Percentiles rank a stretch among this genome's conserved stretches.
Evolutionary conservation across 1,284 basidiomycete genomes (phyloP).

Genomic region (Apiotrichum gracile): DNA sequence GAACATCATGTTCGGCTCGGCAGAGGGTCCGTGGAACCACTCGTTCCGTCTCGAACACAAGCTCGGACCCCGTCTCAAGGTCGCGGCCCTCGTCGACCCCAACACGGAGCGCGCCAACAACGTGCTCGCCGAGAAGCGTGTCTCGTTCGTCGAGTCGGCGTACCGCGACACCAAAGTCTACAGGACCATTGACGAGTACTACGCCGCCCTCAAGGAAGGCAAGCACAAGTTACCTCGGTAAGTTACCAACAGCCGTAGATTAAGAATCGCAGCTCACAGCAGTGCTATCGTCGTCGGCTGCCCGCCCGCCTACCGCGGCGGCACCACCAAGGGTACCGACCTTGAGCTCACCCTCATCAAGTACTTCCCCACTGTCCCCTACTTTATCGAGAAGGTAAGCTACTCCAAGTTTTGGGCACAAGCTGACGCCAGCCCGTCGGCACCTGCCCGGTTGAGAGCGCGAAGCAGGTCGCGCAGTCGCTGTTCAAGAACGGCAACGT

Average conservation of each 20-base stretch:
- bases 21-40: slow-evolving; percentile 65
- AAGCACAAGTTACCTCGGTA: slow-evolving; percentile 49
- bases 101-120: slow-evolving; percentile 71
- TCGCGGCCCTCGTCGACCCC: slow-evolving; percentile 90
- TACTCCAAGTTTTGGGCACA: neutral
- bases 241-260: slow-evolving; percentile 12
- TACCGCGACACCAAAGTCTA: slow-evolving; percentile 87
- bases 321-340: slow-evolving; percentile 68
- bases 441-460: slow-evolving; percentile 61
- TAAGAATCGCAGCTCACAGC: slow-evolving; percentile 21
- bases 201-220: slow-evolving; percentile 55
- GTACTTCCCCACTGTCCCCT: slow-evolving; percentile 79
- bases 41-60: slow-evolving; percentile 94
- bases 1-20: slow-evolving; percentile 92
- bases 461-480: slow-evolving; percentile 60
- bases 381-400: slow-evolving; percentile 79
- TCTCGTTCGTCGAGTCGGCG: slow-evolving; percentile 89
- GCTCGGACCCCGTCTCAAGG: slow-evolving; percentile 91
- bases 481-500: slow-evolving; percentile 67
- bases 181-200: slow-evolving; percentile 82
- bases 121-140: slow-evolving; percentile 83
- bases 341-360: slow-evolving; percentile 86
- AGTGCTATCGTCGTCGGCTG: slow-evolving; percentile 80
- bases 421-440: slow-evolving; percentile 60
- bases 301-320: slow-evolving; percentile 89